phyloP scores from a whole-genome alignment of 495 filamentous ascomycete genomes.

The Penicillium simplicissimum region DNA sequence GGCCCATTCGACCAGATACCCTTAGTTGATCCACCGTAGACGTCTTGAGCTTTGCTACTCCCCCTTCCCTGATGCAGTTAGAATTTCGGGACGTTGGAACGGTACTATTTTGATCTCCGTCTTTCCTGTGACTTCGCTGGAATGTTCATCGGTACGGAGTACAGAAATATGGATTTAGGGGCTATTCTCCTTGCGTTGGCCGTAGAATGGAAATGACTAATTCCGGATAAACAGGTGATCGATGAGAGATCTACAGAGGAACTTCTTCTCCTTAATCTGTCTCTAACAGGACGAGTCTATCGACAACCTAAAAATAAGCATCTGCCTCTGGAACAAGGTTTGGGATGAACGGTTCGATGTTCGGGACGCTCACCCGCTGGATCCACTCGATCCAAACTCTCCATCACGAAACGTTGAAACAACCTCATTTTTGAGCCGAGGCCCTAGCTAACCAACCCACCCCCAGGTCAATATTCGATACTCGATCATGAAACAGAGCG shows the following conservation, averaged over 20 bases:
- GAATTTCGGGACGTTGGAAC: too few relatives aligned
- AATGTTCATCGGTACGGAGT: too few relatives aligned
- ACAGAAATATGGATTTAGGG: too few relatives aligned
- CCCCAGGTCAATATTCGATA: too few relatives aligned
- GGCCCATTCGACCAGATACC: too few relatives aligned
- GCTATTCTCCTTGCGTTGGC: not conserved
- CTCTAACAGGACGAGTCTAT: not conserved
- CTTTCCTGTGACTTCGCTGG: too few relatives aligned
- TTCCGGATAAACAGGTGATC: not conserved
- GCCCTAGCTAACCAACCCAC: too few relatives aligned
- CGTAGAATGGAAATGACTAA: not conserved
- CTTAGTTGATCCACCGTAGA: too few relatives aligned
- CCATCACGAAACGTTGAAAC: conserved; percentile 4
- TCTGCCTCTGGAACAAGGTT: not conserved
- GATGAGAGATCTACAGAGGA: not conserved
- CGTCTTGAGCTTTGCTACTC: too few relatives aligned
- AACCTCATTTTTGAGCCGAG: conserved; percentile 8
- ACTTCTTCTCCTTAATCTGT: conserved; percentile 15
- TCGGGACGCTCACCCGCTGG: conserved; percentile 12
- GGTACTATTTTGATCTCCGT: too few relatives aligned
- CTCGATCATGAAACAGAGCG: too few relatives aligned
- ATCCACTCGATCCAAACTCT: conserved; percentile 8
- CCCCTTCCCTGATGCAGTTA: too few relatives aligned
- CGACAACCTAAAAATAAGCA: conserved; percentile 20
- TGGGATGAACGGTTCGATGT: conserved; percentile 20